Conservation (phyloP, 2,329 filamentous ascomycete genomes). For the Didymellaceae sp. region DNA sequence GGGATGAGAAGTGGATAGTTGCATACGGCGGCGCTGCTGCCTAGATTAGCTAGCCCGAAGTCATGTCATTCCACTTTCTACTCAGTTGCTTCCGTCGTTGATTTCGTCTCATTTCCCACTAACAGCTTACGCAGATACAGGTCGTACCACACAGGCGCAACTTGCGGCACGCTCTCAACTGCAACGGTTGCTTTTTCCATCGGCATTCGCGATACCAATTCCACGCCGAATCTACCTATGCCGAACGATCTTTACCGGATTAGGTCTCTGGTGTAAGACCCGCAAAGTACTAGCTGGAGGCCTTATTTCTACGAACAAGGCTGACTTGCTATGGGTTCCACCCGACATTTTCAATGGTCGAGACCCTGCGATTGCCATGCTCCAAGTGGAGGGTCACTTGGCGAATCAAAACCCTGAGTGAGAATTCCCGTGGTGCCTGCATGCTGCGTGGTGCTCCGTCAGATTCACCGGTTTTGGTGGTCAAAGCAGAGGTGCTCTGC, state of each 20-base stretch:
- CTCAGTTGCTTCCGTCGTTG: constrained; percentile 4
- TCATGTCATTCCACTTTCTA: constrained; percentile 11
- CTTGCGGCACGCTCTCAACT: background rate
- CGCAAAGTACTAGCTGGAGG: constrained; percentile 40
- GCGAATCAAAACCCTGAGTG: constrained; percentile 15
- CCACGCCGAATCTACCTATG: constrained; percentile 8
- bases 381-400: constrained; percentile 12
- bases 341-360: constrained; percentile 12
- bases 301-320: constrained; percentile 40
- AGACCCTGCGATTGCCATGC: constrained; percentile 16
- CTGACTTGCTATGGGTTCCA: constrained; percentile 34
- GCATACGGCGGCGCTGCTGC: constrained; percentile 31
- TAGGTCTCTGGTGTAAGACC: constrained; percentile 34
- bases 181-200: background rate
- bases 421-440: constrained; percentile 16
- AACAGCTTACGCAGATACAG: background rate
- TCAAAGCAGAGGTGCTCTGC: constrained; percentile 19
- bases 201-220: constrained; percentile 1
- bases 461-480: constrained; percentile 21
- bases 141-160: constrained; percentile 1
- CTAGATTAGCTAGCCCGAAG: constrained; percentile 32
- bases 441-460: constrained; percentile 23
- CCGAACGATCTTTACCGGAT: constrained; percentile 10
- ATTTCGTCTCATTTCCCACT: constrained; percentile 4
- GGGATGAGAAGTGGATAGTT: constrained; percentile 30